Base-by-base conservation (phyloP, 805 yeast species). In the Pichia heedii region DNA sequence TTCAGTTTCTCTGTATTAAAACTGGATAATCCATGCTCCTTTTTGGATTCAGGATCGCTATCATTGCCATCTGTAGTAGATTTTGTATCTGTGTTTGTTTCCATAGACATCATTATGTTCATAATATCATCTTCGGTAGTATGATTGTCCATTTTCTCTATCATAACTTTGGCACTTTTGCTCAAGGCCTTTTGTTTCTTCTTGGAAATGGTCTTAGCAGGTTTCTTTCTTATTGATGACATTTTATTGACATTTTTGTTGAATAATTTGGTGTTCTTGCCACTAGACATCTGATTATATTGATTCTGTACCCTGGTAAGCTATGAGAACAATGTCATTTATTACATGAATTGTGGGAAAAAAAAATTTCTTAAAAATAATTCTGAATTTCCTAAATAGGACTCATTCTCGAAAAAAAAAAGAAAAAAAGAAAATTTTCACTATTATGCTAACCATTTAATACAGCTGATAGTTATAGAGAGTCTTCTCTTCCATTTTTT, bases 1-100 rank as follows among this genome's bases (percentile, higher is more conserved):
- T 56, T 51, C 47, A 68, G 63, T 43, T 69, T 76, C n/a, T 61
- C 56, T 37, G 64, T 61, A 36, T 69, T 65, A 38, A 74, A 63
- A 22, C 63, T 62, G 37, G 67, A 63, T 37, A 74, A 24, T 57
- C 63, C 19, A 12, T 19, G 5, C 24, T 20, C 18, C 33, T 32
- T 11, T 37, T 27, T 22, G 18, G 33, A 32, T 19, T 40, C 46
- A 21, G 47, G 38, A 27, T 44, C 49, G 10, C 38, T 21, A 22
- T 27, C 36, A 8, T 35, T n/a, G 13, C 22, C 42, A 22, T 36
- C 29, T 45, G 19, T 19, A 47, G 46, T 18, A 5, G 33, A 42
- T 19, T 46, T 49, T 4, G 52, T 46, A 26, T 49, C 52, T 1
- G 43, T 39, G 2, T 44, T 40, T 9, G 43, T 42, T 18, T 49